phyloP scores from a whole-genome alignment of 805 yeast genomes.

The Yamadazyma ubonensis region DNA sequence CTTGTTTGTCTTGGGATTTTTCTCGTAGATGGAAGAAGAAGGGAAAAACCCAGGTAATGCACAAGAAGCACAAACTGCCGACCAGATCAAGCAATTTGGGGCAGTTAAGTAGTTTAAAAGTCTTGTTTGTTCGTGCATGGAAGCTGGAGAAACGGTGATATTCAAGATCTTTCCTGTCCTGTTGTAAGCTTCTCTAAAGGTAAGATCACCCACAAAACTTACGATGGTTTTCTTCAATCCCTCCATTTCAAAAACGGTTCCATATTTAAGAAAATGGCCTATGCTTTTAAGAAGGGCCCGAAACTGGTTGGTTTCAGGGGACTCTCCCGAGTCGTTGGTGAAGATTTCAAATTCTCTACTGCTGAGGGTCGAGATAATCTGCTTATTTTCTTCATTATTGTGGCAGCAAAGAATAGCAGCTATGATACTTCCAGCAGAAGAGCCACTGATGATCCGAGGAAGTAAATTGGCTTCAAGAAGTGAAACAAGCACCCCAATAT shows the following conservation, averaged over 20 bases:
- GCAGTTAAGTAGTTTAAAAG: conserved; percentile 77
- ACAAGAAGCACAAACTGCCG: conserved; percentile 91
- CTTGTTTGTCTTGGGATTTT: conserved; percentile 68
- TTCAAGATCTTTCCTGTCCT: conserved; percentile 91
- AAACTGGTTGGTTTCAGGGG: conserved; percentile 41
- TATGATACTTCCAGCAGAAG: conserved; percentile 94
- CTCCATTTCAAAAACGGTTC: conserved; percentile 82
- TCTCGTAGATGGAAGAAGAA: conserved; percentile 80
- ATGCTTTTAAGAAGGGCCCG: conserved; percentile 42
- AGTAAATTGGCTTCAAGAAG: conserved; percentile 69
- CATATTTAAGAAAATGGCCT: conserved; percentile 68
- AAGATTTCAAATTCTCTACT: conserved; percentile 55
- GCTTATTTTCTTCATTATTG: conserved; percentile 65
- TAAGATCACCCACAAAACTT: conserved; percentile 79
- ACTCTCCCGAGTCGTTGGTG: conserved; percentile 2
- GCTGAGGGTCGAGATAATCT: conserved; percentile 58
- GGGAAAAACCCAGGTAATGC: conserved; percentile 91
- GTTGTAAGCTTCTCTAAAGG: conserved; percentile 92
- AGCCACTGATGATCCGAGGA: conserved; percentile 89
- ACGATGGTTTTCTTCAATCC: conserved; percentile 73
- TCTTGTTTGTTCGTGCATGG: conserved; percentile 87
- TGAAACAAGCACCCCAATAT: conserved; percentile 86
- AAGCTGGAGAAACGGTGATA: conserved; percentile 90
- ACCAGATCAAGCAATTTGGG: conserved; percentile 80
- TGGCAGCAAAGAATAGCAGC: conserved; percentile 86